phyloP scores from a whole-genome alignment of 2,329 filamentous ascomycete genomes.

The Xylariaceae sp. region DNA sequence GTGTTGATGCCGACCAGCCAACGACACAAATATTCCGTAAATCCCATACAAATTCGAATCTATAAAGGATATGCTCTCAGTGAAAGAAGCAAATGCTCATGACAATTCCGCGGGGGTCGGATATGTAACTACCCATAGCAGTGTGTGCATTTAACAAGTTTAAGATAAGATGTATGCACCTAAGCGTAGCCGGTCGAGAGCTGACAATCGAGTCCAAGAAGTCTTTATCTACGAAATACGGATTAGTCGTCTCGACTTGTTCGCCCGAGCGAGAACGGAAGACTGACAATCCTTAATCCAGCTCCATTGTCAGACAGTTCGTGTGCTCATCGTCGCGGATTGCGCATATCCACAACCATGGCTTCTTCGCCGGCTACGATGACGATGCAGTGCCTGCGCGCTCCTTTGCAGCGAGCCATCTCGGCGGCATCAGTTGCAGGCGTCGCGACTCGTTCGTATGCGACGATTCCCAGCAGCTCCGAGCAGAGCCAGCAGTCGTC shows the following conservation, averaged over 20 bases:
- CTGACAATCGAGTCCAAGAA: neutral
- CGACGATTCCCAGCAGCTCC: slow-evolving; percentile 29
- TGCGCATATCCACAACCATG: slow-evolving; percentile 18
- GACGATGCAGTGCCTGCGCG: slow-evolving; percentile 27
- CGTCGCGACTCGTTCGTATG: slow-evolving; percentile 25
- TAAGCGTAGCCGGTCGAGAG: neutral
- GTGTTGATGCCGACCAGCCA: too few species aligned
- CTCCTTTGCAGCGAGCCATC: slow-evolving; percentile 29
- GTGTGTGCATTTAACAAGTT: neutral
- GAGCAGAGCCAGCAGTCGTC: slow-evolving; percentile 7
- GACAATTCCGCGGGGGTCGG: neutral
- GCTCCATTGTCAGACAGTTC: neutral
- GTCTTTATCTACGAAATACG: neutral
- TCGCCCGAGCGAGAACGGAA: neutral
- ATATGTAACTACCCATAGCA: neutral
- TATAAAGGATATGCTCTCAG: neutral
- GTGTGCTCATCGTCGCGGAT: neutral
- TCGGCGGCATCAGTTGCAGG: slow-evolving; percentile 19
- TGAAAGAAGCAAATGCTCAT: neutral
- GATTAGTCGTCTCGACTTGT: neutral
- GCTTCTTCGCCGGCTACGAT: slow-evolving; percentile 27
- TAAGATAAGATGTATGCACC: neutral
- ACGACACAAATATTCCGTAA: too few species aligned
- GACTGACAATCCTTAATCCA: neutral
- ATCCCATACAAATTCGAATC: neutral